Percentiles rank a stretch among this genome's conserved stretches.
phyloP scores from a whole-genome alignment of 2,329 filamentous ascomycete genomes.

The Diaporthe ilicicola region DNA sequence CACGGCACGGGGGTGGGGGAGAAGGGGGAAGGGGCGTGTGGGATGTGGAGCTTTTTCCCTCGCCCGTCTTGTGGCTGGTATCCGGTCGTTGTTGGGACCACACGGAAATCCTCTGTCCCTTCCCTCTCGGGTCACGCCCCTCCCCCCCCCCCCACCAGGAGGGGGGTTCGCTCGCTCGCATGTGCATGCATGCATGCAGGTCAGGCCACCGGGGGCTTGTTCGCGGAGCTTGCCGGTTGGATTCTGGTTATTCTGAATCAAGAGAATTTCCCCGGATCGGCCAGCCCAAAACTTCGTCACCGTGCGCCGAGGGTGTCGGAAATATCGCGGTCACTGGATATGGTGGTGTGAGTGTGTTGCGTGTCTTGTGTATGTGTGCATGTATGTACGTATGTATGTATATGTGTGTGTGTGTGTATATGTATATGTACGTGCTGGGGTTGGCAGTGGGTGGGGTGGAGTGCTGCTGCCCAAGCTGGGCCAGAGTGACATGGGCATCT shows the following conservation, averaged over 20 bases:
- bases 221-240: constrained; percentile 10
- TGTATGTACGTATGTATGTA: not conserved
- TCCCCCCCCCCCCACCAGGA: no score
- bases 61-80: not conserved
- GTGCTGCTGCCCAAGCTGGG: not conserved
- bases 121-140: no score
- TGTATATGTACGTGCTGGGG: not conserved
- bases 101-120: not conserved
- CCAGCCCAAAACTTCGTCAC: constrained; percentile 8
- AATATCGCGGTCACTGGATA: not conserved
- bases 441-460: no score
- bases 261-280: constrained; percentile 21
- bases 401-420: not conserved
- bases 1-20: not conserved
- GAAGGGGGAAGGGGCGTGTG: not conserved
- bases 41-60: not conserved
- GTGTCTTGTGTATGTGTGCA: not conserved
- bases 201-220: constrained; percentile 10
- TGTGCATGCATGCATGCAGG: constrained; percentile 14
- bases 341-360: not conserved
- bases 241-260: constrained; percentile 9
- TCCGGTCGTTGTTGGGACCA: not conserved
- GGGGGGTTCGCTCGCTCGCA: not conserved
- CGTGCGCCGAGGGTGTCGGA: not conserved
- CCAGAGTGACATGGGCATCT: not conserved